Base-by-base conservation (phyloP, 352 stramenopile genomes). In the Pythium phragmitis region DNA sequence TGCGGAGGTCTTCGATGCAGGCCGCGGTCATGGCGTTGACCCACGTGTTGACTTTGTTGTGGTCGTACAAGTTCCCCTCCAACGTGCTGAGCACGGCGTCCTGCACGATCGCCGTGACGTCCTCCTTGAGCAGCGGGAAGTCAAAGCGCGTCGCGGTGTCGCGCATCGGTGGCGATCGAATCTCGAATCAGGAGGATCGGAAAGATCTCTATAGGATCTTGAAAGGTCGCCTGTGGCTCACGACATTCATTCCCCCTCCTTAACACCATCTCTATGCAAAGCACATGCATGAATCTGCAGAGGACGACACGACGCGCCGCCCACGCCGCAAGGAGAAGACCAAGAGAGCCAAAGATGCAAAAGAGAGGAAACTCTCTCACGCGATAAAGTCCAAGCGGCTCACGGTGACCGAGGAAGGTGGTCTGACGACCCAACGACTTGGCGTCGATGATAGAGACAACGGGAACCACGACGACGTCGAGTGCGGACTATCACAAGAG, bases 11-110 rank as follows among this genome's bases (percentile, higher is more conserved):
- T 57, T 88, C 80, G 52, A 87, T 60, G 47, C 84, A 93, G 1
- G 79, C 78, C 21, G 69, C 77, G 9, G 82, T 88, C 69, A 93
- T 80, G 48, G 66, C 68, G 30, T 82, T 89, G 43, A 90, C 73
- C 84, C 84, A 93, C 63, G 86, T 70, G 43, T 82, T 90, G 50
- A 92, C 82, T 72, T 93, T 90, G 37, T 59, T 60, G 66, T 93
- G 85, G 67, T 91, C 82, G 66, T 91, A 93, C n/a, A 69, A 67
- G 33, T 93, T 89, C 6, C 84, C 84, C 30, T 93, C 84, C 9
- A 93, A 66, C 21, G 80, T 79, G 37, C 72, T 88, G 0, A 90
- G 74, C 56, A 93, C 80, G 0, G 84, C 80, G 36, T 88, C 82
- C 54, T 91, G 80, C 26, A 90, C 80, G 54, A 93, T 87, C 21